Base-by-base conservation (phyloP, 2,329 filamentous ascomycete genomes). In the Knufia fluminis region DNA sequence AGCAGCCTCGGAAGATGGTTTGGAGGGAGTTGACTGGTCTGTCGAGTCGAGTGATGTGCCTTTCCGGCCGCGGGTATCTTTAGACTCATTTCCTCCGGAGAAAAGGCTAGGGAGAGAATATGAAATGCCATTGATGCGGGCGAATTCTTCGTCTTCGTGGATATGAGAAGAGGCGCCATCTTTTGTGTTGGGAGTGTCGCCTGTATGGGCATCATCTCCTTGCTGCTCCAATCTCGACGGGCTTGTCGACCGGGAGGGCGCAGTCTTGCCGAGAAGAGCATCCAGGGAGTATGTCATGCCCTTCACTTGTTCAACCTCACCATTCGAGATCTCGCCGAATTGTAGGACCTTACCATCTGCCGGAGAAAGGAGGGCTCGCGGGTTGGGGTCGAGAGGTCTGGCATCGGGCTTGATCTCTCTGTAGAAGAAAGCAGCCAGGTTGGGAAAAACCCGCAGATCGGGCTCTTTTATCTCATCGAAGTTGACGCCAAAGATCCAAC, bases 261-360 rank as follows among this genome's bases (percentile, higher is more conserved):
- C 60, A 56, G 65, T 66, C 57, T 56, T 81, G 46, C 92, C 92
- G 1, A 98, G 77, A 1, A 98, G 77, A 6, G 92, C 90, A 64
- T 98, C 92, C 48, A 98, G 78, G 57, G 84, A 94, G 69, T 98
- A 98, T 1, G 92, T 98, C 76, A 98, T 92, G 52, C 92, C 92
- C 70, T 98, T 98, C 56, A 98, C 91, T 70, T 98, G 92, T 66
- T 98, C 92, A 38, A 98, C 94, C 62, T 96, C 88, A 42, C 91
- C 90, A 60, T 90, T 82, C 61, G 94, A 85, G 50, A 98, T 96
- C 59, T 82, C 82, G 9, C 92, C 92, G 59, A 89, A 96, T 61
- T 97, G 91, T 22, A 98, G 78, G 40, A 98, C 78, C 55, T 85
- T 85, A 41, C 92, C 92, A 65, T 98, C 92, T 3, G 92, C 81